Evolutionary conservation across 2,329 filamentous ascomycete species (phyloP).

Genomic region (Diaporthe sp.): DNA sequence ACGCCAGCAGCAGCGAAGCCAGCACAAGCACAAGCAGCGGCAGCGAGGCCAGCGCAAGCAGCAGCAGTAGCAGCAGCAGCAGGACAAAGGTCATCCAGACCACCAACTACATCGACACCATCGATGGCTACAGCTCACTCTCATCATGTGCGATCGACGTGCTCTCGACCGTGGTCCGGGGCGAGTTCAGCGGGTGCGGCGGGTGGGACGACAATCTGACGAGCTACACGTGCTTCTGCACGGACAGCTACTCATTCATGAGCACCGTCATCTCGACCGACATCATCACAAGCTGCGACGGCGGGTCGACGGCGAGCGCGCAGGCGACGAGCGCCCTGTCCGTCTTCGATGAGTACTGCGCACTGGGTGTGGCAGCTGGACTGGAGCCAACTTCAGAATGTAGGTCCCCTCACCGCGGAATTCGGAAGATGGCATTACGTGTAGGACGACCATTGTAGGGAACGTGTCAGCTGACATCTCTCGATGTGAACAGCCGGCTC

Average conservation of each 20-base stretch:
- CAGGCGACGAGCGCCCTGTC: constrained; percentile 33
- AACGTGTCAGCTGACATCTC: background rate
- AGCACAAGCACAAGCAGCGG: background rate
- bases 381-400: constrained; percentile 25
- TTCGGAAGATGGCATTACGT: background rate
- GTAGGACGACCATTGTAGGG: no score
- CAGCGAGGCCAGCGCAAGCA: background rate
- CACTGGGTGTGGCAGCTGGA: constrained; percentile 28
- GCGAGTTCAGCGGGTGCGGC: constrained; percentile 41
- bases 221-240: constrained; percentile 44
- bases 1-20: background rate
- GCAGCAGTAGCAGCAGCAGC: background rate
- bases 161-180: constrained; percentile 41
- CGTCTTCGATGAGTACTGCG: constrained; percentile 34
- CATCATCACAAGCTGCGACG: constrained; percentile 34
- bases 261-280: constrained; percentile 36
- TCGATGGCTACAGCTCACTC: constrained; percentile 36
- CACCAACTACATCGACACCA: constrained; percentile 36
- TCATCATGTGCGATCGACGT: constrained; percentile 42
- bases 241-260: constrained; percentile 38
- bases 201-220: constrained; percentile 39
- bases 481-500: background rate
- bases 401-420: background rate
- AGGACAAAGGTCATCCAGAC: constrained; percentile 27
- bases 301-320: background rate